Evolutionary conservation across 169 alveolate genomes (phyloP).

Genomic region (Theileria annulata): DNA sequence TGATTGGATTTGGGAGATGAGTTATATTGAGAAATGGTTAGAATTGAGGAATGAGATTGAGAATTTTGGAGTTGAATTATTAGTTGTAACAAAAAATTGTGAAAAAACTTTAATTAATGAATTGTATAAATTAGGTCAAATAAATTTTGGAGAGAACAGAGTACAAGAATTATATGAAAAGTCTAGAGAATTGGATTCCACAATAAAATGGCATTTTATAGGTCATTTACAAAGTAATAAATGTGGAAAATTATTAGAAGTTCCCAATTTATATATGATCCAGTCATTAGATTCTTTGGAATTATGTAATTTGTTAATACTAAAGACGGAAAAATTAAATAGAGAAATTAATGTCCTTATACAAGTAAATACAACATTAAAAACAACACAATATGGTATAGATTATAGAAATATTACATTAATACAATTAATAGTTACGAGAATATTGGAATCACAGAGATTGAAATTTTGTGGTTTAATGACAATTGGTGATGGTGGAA

Average conservation of each 20-base stretch:
- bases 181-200: slow-evolving; percentile 76
- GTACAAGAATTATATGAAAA: slow-evolving; percentile 88
- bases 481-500: slow-evolving; percentile 86
- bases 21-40: not conserved
- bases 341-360: slow-evolving; percentile 66
- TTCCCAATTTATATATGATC: slow-evolving; percentile 80
- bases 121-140: slow-evolving; percentile 15
- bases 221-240: slow-evolving; percentile 93
- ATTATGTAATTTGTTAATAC: slow-evolving; percentile 76
- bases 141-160: slow-evolving; percentile 91
- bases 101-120: not conserved
- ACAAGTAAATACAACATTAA: slow-evolving; percentile 87
- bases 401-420: slow-evolving; percentile 62
- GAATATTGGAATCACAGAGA: slow-evolving; percentile 74
- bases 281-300: slow-evolving; percentile 89
- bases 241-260: slow-evolving; percentile 78
- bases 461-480: slow-evolving; percentile 89
- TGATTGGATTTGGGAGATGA: too few relatives aligned
- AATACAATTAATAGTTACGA: slow-evolving; percentile 67
- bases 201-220: slow-evolving; percentile 92
- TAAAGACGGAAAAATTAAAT: slow-evolving; percentile 19
- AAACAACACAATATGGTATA: slow-evolving; percentile 85
- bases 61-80: not conserved
- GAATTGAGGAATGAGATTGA: not conserved
- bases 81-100: slow-evolving; percentile 18